Evolutionary conservation across 2,329 filamentous ascomycete genomes (phyloP).

Genomic region (Cercospora janseana): DNA sequence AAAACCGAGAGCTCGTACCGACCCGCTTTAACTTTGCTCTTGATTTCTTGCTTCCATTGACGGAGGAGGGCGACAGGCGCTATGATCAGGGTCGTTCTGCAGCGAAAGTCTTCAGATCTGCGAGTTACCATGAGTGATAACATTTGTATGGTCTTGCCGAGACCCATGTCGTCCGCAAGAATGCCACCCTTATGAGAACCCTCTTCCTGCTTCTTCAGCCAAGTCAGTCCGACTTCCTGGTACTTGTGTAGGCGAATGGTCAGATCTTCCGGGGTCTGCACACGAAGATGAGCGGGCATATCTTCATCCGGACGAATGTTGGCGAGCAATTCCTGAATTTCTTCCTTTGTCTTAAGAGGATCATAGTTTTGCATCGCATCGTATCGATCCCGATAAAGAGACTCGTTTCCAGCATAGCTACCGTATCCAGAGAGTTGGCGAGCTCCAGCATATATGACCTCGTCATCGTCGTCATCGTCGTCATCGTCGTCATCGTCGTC

Average conservation of each 20-base stretch:
- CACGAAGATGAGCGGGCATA: constrained; percentile 54
- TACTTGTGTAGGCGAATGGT: constrained; percentile 72
- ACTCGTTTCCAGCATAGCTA: constrained; percentile 30
- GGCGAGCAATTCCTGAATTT: constrained; percentile 67
- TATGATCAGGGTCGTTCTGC: constrained; percentile 77
- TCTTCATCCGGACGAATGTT: constrained; percentile 70
- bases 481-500: constrained; percentile 14
- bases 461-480: constrained; percentile 30
- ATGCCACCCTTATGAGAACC: constrained; percentile 72
- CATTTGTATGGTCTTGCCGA: constrained; percentile 81
- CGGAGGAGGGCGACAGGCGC: constrained; percentile 75
- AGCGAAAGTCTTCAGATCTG: constrained; percentile 57
- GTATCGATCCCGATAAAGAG: constrained; percentile 29
- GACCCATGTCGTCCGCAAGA: constrained; percentile 76
- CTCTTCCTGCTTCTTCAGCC: constrained; percentile 73
- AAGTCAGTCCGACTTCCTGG: constrained; percentile 73
- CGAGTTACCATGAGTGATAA: constrained; percentile 72
- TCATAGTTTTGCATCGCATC: constrained; percentile 39
- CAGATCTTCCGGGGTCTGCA: constrained; percentile 68
- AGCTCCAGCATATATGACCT: constrained; percentile 27
- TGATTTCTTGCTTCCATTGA: constrained; percentile 82
- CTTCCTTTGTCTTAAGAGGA: constrained; percentile 57
- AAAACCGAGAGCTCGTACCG: constrained; percentile 61
- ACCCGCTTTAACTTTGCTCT: constrained; percentile 61
- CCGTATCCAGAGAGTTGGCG: constrained; percentile 22